These are phyloP conservation scores for Vinca minor DNA, from an alignment of 257 asterid genomes.

Conservation along the genomic window DNA sequence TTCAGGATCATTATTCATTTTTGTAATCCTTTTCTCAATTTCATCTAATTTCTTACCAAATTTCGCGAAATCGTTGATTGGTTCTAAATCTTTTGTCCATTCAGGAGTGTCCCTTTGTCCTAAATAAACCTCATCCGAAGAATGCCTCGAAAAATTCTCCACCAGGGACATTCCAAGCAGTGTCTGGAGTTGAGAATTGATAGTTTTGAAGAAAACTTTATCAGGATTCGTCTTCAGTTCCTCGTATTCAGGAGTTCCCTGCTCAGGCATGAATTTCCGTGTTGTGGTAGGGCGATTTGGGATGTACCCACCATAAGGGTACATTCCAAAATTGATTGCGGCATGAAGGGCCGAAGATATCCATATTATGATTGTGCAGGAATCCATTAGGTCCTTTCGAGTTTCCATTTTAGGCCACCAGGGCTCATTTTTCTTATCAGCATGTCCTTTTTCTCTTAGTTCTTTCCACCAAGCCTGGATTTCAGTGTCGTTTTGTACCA, in stretches of 20 bases:
- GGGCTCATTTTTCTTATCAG: conserved; percentile 25
- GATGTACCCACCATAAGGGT: conserved; percentile 34
- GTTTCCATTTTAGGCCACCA: conserved; percentile 35
- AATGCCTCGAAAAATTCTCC: conserved; percentile 26
- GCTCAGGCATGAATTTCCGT: conserved; percentile 29
- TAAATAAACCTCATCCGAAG: conserved; percentile 27
- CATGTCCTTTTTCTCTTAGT: conserved; percentile 25
- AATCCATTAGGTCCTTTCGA: conserved; percentile 8
- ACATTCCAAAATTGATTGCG: conserved; percentile 29
- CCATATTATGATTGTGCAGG: conserved; percentile 29
- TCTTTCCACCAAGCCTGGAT: conserved; percentile 32
- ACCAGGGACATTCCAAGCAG: conserved; percentile 24
- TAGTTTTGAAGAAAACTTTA: conserved; percentile 21
- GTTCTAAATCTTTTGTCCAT: conserved; percentile 24
- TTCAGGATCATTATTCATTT: conserved; percentile 20
- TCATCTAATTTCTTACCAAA: conserved; percentile 18
- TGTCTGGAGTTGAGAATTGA: conserved; percentile 26
- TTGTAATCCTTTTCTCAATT: conserved; percentile 15
- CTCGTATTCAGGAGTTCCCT: conserved; percentile 28
- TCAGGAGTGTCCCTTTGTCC: conserved; percentile 29
- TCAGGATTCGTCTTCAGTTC: conserved; percentile 27
- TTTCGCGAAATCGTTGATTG: conserved; percentile 18
- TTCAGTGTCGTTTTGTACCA: conserved; percentile 22
- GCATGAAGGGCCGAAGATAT: conserved; percentile 33
- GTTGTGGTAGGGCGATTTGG: conserved; percentile 28